phyloP scores from a whole-genome alignment of 2,329 filamentous ascomycete genomes.

The Metarhizium sp. region DNA sequence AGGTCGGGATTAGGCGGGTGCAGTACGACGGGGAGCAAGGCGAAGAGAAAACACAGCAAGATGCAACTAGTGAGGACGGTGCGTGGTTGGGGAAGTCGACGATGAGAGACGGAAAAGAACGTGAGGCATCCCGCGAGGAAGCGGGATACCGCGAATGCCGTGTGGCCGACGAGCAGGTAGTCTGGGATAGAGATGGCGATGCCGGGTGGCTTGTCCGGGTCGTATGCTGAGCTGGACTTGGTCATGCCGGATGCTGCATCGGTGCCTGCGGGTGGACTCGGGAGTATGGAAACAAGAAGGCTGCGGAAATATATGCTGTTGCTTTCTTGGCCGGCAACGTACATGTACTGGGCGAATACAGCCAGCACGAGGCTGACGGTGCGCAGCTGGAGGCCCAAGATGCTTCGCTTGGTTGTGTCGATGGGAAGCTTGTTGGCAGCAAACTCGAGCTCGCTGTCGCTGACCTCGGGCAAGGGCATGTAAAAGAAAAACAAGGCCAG shows the following conservation, averaged over 20 bases:
- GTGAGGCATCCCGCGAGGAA: constrained; percentile 60
- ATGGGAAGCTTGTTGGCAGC: constrained; percentile 38
- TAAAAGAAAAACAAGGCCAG: constrained; percentile 63
- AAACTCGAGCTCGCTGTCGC: constrained; percentile 43
- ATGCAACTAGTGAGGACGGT: constrained; percentile 59
- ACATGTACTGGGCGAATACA: constrained; percentile 67
- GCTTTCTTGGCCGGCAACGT: constrained; percentile 64
- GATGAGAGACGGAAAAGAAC: constrained; percentile 39
- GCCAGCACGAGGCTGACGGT: constrained; percentile 57
- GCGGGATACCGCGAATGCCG: constrained; percentile 63
- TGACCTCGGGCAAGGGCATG: constrained; percentile 54
- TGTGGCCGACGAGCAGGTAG: constrained; percentile 64
- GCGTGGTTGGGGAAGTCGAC: constrained; percentile 52
- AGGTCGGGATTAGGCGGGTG: constrained; percentile 35
- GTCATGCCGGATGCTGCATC: constrained; percentile 14
- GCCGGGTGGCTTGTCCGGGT: constrained; percentile 27
- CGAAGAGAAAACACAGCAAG: constrained; percentile 48
- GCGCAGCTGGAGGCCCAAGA: constrained; percentile 42
- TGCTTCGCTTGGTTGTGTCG: constrained; percentile 37
- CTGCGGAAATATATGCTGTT: constrained; percentile 51
- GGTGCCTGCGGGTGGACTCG: constrained; percentile 14
- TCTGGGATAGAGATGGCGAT: constrained; percentile 49
- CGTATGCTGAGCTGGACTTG: constrained; percentile 16
- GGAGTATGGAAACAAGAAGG: constrained; percentile 35
- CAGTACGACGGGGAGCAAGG: constrained; percentile 37